Base-by-base conservation (phyloP, 139 green algal genomes). In the Chlorella vulgaris region DNA sequence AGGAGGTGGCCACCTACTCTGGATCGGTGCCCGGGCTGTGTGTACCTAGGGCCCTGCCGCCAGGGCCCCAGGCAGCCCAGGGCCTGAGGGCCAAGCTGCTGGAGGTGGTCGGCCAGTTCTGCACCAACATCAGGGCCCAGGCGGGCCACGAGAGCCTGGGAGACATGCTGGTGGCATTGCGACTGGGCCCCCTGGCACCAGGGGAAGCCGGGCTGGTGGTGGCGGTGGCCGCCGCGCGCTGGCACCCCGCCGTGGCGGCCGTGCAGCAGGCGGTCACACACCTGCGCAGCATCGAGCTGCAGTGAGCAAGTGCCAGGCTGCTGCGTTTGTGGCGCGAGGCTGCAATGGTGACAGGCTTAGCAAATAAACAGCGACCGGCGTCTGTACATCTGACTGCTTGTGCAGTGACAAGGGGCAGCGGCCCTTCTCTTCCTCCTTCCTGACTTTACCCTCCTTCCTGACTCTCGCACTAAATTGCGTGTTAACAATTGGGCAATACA, bases 221-320 rank as follows among this genome's bases (percentile, higher is more conserved):
- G 39, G 74, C 58, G 6, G 58, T 42, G 3, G 58, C 74, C 2
- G 73, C 74, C 0, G 38, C 28, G 36, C 38, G 61, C 26, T 71
- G 74, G 74, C 7, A 66, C 13, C 38, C 40, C 10, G 74, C 74
- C 10, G 42, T 68, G 58, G 74, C 38, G 29, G 74, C 74, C 4
- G 58, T 69, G 53, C 38, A 70, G 74, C 55, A 71, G 74, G 55
- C 58, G 33, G 74, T 80, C 6, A 6, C 19, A 7, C 74, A 80
- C 58, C 74, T 80, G 74, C 74, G 39, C 58, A 61, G 58, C 74
- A 80, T 80, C 40, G 58, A 80, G 39, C 58, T 80, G n/a, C 38
- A 80, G 58, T 80, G 74, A 80, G n/a, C n/a, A n/a, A n/a, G n/a
- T n/a, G n/a, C n/a, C n/a, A n/a, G n/a, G n/a, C n/a, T n/a, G n/a